These are phyloP conservation scores for Mycogone perniciosa DNA, from an alignment of 2,329 filamentous ascomycete genomes.

Conservation along the genomic window DNA sequence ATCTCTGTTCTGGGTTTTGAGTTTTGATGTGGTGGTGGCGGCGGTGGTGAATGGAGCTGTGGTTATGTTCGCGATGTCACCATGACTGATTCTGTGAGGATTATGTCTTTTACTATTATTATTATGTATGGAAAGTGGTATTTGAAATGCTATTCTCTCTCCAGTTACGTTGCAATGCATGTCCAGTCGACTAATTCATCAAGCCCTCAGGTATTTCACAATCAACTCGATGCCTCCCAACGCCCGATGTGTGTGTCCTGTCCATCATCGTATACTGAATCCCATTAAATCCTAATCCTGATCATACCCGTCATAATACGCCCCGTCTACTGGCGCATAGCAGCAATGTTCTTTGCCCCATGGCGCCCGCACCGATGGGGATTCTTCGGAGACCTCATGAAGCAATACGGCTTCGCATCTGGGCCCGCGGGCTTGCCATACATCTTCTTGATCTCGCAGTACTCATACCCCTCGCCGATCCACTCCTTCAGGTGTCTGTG, in stretches of 20 bases:
- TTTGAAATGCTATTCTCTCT: too few species aligned
- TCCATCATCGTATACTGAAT: neutral
- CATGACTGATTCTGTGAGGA: too few species aligned
- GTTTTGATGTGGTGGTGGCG: too few species aligned
- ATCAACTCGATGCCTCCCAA: too few species aligned
- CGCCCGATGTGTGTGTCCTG: neutral
- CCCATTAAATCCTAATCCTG: neutral
- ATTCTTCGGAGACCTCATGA: conserved; percentile 54
- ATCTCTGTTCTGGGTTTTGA: too few species aligned
- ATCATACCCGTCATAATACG: neutral
- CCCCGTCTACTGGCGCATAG: neutral
- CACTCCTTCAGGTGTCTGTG: conserved; percentile 56
- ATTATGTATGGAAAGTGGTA: too few species aligned
- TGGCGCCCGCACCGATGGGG: conserved; percentile 54
- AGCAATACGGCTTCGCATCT: conserved; percentile 47
- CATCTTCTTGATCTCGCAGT: conserved; percentile 53
- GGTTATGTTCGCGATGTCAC: too few species aligned
- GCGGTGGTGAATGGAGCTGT: too few species aligned
- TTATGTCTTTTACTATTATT: too few species aligned
- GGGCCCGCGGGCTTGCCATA: conserved; percentile 45
- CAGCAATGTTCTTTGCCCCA: conserved; percentile 21
- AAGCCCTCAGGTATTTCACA: too few species aligned
- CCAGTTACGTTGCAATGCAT: too few species aligned
- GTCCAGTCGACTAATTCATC: too few species aligned
- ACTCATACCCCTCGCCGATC: conserved; percentile 52